These are phyloP conservation scores for Trichothecium roseum DNA, from an alignment of 2,329 filamentous ascomycete genomes.

Conservation along the genomic window DNA sequence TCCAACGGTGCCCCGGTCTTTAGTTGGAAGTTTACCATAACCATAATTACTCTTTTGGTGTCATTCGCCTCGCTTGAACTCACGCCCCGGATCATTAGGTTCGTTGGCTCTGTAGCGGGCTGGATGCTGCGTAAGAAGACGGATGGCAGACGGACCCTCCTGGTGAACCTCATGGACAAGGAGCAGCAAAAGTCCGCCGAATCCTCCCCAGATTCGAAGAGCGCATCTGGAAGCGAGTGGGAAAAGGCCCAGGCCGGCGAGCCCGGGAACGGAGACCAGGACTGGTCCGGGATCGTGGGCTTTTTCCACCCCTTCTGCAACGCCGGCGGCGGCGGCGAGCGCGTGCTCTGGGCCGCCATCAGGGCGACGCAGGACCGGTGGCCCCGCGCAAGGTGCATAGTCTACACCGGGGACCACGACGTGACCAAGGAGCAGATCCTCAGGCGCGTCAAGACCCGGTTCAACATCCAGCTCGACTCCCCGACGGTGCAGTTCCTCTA, in stretches of 20 bases:
- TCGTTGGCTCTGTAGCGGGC: constrained; percentile 38
- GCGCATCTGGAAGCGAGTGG: constrained; percentile 51
- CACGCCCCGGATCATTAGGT: constrained; percentile 14
- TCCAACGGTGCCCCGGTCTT: not conserved
- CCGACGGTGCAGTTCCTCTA: constrained; percentile 84
- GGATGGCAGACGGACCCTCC: constrained; percentile 46
- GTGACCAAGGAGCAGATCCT: constrained; percentile 73
- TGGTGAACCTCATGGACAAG: constrained; percentile 41
- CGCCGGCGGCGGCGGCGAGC: constrained; percentile 88
- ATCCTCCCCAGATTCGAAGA: constrained; percentile 18
- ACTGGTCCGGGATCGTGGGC: constrained; percentile 79
- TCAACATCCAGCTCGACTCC: constrained; percentile 83
- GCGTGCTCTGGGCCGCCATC: constrained; percentile 93
- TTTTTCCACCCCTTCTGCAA: constrained; percentile 99
- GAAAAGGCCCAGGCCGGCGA: constrained; percentile 51
- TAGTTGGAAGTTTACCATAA: constrained; percentile 4
- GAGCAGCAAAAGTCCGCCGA: constrained; percentile 29
- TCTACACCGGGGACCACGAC: constrained; percentile 94
- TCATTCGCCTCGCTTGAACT: constrained; percentile 13
- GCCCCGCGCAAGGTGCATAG: constrained; percentile 79
- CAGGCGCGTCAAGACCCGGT: constrained; percentile 68
- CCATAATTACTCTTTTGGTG: constrained; percentile 10
- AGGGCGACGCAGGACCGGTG: constrained; percentile 80
- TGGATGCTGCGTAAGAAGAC: constrained; percentile 55
- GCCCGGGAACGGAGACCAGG: constrained; percentile 30